A percentile compares a stretch with the other conserved stretches of the same genome.
Evolutionary conservation across 768 basidiomycete genomes (phyloP).

Genomic region (Cantharellus anzutake): DNA sequence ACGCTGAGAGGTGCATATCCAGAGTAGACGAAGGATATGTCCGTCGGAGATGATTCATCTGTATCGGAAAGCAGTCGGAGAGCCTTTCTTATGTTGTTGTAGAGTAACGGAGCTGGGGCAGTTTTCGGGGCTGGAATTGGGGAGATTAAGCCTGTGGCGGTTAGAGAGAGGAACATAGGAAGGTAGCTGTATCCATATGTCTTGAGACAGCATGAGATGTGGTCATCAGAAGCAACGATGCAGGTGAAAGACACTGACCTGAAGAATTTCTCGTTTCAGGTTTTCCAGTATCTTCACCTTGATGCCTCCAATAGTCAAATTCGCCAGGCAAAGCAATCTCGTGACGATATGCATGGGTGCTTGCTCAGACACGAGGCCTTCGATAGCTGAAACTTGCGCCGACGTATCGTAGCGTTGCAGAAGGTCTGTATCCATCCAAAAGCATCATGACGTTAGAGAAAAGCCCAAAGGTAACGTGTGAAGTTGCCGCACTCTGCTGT

Average conservation of each 20-base stretch:
- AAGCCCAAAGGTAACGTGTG: neutral
- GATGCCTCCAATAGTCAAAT: slow-evolving; percentile 68
- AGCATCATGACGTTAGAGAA: neutral
- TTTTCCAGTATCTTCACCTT: slow-evolving; percentile 74
- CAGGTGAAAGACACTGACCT: slow-evolving; percentile 27
- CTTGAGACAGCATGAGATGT: slow-evolving; percentile 9
- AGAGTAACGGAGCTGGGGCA: slow-evolving; percentile 45
- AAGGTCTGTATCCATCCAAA: slow-evolving; percentile 38
- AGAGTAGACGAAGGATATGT: slow-evolving; percentile 91
- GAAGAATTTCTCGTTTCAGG: slow-evolving; percentile 80
- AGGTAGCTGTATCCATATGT: slow-evolving; percentile 44
- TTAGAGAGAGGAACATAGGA: slow-evolving; percentile 22
- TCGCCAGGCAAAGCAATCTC: slow-evolving; percentile 70
- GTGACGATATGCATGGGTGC: slow-evolving; percentile 63
- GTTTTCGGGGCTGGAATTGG: slow-evolving; percentile 44
- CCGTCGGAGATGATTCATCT: slow-evolving; percentile 44
- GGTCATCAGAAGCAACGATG: neutral
- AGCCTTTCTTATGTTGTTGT: slow-evolving; percentile 52
- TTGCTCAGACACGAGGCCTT: slow-evolving; percentile 77
- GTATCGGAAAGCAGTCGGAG: slow-evolving; percentile 89
- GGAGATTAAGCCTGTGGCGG: slow-evolving; percentile 26
- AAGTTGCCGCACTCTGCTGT: slow-evolving; percentile 59
- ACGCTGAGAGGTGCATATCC: slow-evolving; percentile 91
- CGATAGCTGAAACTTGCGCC: slow-evolving; percentile 67
- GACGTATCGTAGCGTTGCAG: slow-evolving; percentile 77